A percentile compares a stretch with the other conserved stretches of the same genome.
Conservation (phyloP, 768 basidiomycete species). For the Kwoniella mangroviensis region DNA sequence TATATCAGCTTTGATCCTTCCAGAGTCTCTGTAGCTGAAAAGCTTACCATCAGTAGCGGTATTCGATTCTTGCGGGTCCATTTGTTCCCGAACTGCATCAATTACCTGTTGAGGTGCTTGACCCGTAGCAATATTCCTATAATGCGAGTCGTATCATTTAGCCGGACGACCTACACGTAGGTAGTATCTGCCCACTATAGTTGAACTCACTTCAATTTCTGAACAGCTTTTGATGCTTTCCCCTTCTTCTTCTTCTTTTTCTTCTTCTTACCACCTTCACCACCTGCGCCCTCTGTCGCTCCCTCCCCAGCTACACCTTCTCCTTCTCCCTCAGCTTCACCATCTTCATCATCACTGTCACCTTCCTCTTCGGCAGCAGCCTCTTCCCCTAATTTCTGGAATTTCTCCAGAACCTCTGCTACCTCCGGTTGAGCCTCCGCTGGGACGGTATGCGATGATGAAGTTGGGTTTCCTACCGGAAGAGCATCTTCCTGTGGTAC, state of each 20-base stretch:
- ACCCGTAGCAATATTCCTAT: constrained; percentile 44
- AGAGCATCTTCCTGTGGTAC: constrained; percentile 39
- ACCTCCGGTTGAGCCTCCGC: constrained; percentile 21
- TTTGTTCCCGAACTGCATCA: constrained; percentile 69
- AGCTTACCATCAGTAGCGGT: constrained; percentile 61
- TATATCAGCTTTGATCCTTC: not conserved
- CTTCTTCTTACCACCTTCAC: constrained; percentile 68
- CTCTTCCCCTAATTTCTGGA: constrained; percentile 43
- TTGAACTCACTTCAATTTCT: constrained; percentile 59
- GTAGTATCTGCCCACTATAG: no score
- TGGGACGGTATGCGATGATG: constrained; percentile 28
- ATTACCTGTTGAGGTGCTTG: constrained; percentile 61
- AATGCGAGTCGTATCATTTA: constrained; percentile 38
- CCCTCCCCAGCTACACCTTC: constrained; percentile 32
- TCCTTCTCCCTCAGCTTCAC: constrained; percentile 31
- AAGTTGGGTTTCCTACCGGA: constrained; percentile 26
- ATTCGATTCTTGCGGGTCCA: constrained; percentile 64
- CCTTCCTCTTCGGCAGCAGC: constrained; percentile 44
- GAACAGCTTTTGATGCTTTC: constrained; percentile 62
- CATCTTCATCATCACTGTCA: constrained; percentile 42
- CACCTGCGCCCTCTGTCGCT: constrained; percentile 25
- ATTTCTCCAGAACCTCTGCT: constrained; percentile 48
- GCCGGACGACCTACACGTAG: no score
- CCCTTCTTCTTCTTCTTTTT: constrained; percentile 87
- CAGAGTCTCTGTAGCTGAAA: not conserved